Evolutionary conservation across 2,329 filamentous ascomycete species (phyloP), one percentile per base, ranked within the genome.

Genomic region (Didymosphaeria variabile): DNA sequence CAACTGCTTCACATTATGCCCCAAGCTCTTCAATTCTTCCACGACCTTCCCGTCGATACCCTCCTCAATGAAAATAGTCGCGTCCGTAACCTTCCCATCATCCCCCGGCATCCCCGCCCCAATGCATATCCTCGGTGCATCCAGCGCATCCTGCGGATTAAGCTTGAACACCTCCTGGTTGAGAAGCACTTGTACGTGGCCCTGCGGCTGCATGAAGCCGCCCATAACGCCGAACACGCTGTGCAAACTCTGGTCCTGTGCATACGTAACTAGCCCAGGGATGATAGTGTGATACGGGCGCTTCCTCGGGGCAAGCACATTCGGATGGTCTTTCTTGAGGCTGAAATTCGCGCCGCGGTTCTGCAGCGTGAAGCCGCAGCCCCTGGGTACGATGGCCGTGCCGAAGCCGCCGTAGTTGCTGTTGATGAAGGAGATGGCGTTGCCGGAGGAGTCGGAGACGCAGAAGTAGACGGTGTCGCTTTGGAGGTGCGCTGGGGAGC

Each of bases 221-320:
- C 95, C 95, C 95, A 98, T 98, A 62, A 98, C 94, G 56, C 95
- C 95, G 72, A 94, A 97, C 0, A 97, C 91, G 4, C 88, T 91
- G 77, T 97, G 92, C 59, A 98, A 80, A 52, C 86, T 89, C 29
- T 87, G 87, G 69, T 96, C 93, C 5, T 82, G 80, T 19, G 87
- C 76, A 68, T 95, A 93, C 0, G 95, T 98, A 19, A 94, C 88
- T 77, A 98, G 86, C 0, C 91, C 94, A 0, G 95, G 94, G 71
- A 99, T 99, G 77, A 99, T 98, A 57, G 95, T 99, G 79, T 98
- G 95, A 79, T 98, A 99, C 0, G 95, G 95, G 49, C 95, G 81
- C 82, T 98, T 98, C 36, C 89, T 83, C 0, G 93, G 92, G 8
- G 87, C 91, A 15, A 97, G 83, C 21, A 84, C 85, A 73, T 98